Evolutionary conservation across 2,329 filamentous ascomycete species (phyloP), one percentile per base, ranked within the genome.

Genomic region (Bisporella sp.): DNA sequence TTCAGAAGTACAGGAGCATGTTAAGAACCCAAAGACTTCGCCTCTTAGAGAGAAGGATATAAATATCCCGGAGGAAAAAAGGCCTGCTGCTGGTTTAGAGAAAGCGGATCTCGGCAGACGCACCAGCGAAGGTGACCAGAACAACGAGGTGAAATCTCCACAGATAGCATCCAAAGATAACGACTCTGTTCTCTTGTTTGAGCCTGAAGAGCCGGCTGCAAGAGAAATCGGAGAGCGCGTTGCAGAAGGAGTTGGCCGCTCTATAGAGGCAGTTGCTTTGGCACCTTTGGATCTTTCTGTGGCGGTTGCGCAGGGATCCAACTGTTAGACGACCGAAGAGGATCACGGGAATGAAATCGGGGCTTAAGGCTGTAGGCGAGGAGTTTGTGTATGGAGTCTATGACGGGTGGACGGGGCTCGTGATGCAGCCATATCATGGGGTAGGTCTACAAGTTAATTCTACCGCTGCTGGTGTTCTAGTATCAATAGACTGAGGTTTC

Each of bases 291-390:
- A 55, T 50, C 77, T 81, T 1, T 83, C 83, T 0, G 75, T 84
- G 51, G 75, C 83, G 54, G 65, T 86, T 2, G 80, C 80, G 0
- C 81, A 85, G 58, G 84, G 84, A 88, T 57, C 75, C 81, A 51
- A 86, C 83, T 1, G 84, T 87, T 2, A 76, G 84, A 1, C 53
- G 53, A 4, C 51, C 58, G 33, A 58, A 75, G 2, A 76, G 81
- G 5, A 78, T 87, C 35, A 85, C 81, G 1, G 84, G 83, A 5
- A 73, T 87, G 53, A 71, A 73, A 41, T 85, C 81, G 5, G 84
- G 84, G 1, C 67, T 82, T 5, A 73, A 72, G 35, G 83, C 82
- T 0, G 81, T 81, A 1, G 71, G n/a, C 13, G 12, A 54, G 54
- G 83, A 84, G 63, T 76, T 86, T 33, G 66, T 75, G 0, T 81